Evolutionary conservation across 768 basidiomycete species (phyloP), one percentile per base, ranked within the genome.

Genomic region (Phanerodontia chrysosporium): DNA sequence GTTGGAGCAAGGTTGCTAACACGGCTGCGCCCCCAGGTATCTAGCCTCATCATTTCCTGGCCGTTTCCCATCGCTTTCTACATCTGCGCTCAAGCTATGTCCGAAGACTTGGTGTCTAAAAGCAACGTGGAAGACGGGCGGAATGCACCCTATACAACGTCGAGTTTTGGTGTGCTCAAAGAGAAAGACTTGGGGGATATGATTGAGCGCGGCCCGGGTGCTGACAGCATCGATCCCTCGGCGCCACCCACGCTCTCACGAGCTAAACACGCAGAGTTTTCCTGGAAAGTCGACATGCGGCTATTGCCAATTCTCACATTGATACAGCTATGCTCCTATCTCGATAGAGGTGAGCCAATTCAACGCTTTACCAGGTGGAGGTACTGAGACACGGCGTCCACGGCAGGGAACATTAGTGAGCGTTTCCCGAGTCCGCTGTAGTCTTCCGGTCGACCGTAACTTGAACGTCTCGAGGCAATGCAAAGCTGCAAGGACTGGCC

Each of bases 191-290:
- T 18, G 8, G 18, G 4, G 4, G 46, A 48, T 5, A 28, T 48
- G 46, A 48, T 25, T 22, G 27, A 28, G 9, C 24, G 18, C 24
- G 22, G 10, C 3, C 7, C 5, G 9, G 18, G 46, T 18, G 24
- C 12, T 5, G 46, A 48, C 27, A 10, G 9, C 13, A 28, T 22
- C 4, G 25, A 25, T 71, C 75, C 80, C 5, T 79, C 78, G 18
- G 75, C 76, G 0, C 79, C 81, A 1, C 79, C 80, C 29, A 32
- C 44, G 24, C 61, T 83, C n/a, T 80, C 80, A 1, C 66, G 66
- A 9, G 80, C 76, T 46, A 68, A 84, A 57, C 82, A 86, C 76
- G 70, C 57, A 57, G 42, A 25, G 36, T 71, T 6, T 53, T 24
- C 82, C 32, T 25, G 52, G 21, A 53, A 42, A n/a, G 61, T 73